Conservation (phyloP, 192 early-diverging fungal species). For the Rhizophagus prolifer region DNA sequence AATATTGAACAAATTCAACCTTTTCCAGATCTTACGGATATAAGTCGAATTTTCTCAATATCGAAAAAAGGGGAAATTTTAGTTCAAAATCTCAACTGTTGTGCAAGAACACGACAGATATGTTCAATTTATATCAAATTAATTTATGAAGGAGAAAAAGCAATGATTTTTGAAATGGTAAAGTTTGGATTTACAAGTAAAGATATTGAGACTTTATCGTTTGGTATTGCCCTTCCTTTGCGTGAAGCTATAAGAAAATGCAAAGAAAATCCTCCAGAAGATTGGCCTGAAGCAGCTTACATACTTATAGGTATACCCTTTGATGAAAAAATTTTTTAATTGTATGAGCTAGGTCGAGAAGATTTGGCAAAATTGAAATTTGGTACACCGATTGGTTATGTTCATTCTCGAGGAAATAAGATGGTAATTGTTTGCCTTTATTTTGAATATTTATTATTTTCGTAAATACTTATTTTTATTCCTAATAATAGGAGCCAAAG, state of each 20-base stretch:
- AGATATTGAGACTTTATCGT: constrained; percentile 51
- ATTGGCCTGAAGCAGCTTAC: constrained; percentile 45
- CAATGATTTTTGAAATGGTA: constrained; percentile 45
- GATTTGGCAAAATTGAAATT: constrained; percentile 24
- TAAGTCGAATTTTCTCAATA: constrained; percentile 32
- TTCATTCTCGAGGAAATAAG: constrained; percentile 21
- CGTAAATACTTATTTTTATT: background rate
- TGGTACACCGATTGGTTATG: constrained; percentile 21
- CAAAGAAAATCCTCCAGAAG: constrained; percentile 42
- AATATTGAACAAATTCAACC: background rate
- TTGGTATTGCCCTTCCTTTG: constrained; percentile 55
- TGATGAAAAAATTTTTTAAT: constrained; percentile 19
- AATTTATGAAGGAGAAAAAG: constrained; percentile 30
- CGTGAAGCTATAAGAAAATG: constrained; percentile 53
- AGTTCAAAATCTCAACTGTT: constrained; percentile 6
- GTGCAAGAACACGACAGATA: constrained; percentile 30
- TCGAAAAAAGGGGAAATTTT: background rate
- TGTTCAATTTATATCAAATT: constrained; percentile 31
- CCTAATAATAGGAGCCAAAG: constrained; percentile 4
- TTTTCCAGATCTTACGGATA: constrained; percentile 31
- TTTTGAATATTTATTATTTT: background rate
- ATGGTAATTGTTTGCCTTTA: background rate
- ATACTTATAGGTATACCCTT: constrained; percentile 49
- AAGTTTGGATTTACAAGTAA: constrained; percentile 30
- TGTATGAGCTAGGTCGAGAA: constrained; percentile 28